Evolutionary conservation across 2,329 filamentous ascomycete species (phyloP), one percentile per base, ranked within the genome.

Genomic region (Sphaerostilbella broomeana): DNA sequence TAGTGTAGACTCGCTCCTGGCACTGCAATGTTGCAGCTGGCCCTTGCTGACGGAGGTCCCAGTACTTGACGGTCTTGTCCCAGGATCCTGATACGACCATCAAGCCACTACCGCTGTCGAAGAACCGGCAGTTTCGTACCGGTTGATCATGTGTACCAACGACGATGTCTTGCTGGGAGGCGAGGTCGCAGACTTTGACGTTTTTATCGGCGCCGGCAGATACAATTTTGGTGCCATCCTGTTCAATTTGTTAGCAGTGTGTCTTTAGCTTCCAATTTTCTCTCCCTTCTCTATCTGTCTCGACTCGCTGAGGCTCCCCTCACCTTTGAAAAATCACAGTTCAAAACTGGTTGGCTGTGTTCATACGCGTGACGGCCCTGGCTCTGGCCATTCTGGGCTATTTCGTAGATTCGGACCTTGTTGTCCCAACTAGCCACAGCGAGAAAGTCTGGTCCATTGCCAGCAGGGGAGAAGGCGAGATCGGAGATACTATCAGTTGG

Each of bases 351-450:
- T 30, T 75, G 86, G 49, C 87, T 83, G 64, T 94, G 86, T 51
- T 94, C 84, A 57, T 92, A 94, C 43, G 83, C 69, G 47, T 87
- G 87, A 56, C 89, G 90, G 35, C 87, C 88, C 59, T 87, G 79
- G 56, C 84, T 90, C 58, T 84, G 77, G 29, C 88, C 87, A 50
- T 79, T 79, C 41, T 65, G 67, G 49, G 82, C 79, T 58, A 97
- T 87, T 63, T 97, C 87, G 67, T 97, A 98, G 59, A 98, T 90
- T 57, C 89, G 84, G 47, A 97, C 87, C 62, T 95, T 94, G 70
- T 94, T 94, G 66, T 98, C 92, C 92, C 92, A 98, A 53, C 87
- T 95, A 33, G 87, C 72, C 24, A 95, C 86, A 17, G 90, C 88
- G 13, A 98, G 73, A 59, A 94, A 84, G 54, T 97, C 87, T 55